Evolutionary conservation across 2,329 filamentous ascomycete species (phyloP).

Genomic region (Penicillium sp.): DNA sequence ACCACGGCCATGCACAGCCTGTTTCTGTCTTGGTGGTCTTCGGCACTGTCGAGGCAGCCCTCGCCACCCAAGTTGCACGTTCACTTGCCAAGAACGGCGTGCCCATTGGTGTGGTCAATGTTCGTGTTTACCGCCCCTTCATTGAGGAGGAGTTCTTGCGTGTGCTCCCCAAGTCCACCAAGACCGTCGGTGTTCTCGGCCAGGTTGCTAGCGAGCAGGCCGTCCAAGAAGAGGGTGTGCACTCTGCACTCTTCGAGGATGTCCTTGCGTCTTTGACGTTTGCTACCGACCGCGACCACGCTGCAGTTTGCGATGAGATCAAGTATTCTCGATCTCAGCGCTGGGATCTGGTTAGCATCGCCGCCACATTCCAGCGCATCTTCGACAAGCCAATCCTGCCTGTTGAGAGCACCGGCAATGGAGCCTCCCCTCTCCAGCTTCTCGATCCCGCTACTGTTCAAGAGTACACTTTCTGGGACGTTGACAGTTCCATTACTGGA

Average conservation of each 20-base stretch:
- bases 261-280: constrained; percentile 81
- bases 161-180: constrained; percentile 67
- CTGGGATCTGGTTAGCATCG: constrained; percentile 51
- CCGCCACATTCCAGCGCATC: constrained; percentile 43
- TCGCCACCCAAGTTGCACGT: constrained; percentile 73
- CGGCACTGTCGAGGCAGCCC: constrained; percentile 81
- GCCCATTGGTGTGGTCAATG: constrained; percentile 81
- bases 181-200: constrained; percentile 76
- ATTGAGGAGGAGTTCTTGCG: constrained; percentile 89
- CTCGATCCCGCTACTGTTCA: constrained; percentile 54
- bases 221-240: constrained; percentile 67
- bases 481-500: constrained; percentile 65
- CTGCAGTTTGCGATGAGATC: constrained; percentile 67
- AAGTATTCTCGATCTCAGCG: constrained; percentile 76
- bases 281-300: constrained; percentile 57
- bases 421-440: constrained; percentile 45
- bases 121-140: constrained; percentile 91
- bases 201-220: constrained; percentile 72
- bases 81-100: constrained; percentile 66
- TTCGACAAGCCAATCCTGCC: constrained; percentile 37
- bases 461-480: constrained; percentile 92
- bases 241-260: constrained; percentile 87
- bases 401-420: constrained; percentile 22
- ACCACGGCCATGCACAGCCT: constrained; percentile 73
- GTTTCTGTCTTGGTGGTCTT: constrained; percentile 86